Base-by-base conservation (phyloP, 306 rosid genomes). In the Canavalia gladiata region DNA sequence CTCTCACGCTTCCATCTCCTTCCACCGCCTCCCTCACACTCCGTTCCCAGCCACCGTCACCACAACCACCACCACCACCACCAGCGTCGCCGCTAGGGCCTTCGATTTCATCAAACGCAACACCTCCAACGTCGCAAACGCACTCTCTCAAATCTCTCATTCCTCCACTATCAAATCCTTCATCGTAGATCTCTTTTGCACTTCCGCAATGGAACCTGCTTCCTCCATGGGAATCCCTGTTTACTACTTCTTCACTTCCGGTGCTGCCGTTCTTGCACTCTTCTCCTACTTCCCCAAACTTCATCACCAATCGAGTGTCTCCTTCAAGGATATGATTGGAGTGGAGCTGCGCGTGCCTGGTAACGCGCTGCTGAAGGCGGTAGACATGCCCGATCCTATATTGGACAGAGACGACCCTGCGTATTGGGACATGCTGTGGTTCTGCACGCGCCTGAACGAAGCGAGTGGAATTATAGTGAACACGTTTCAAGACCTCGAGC, bases 221-320 rank as follows among this genome's bases (percentile, higher is more conserved):
- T 29, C 77, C 0, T 7, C 52, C 0, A 7, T 79, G 1, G 55
- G 25, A 31, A 79, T 84, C 28, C 84, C 87, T 0, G 81, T 79
- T 0, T 79, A 74, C 74, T 84, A 49, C 55, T 84, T 79, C 73
- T 49, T 84, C 81, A 39, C 84, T 1, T 84, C 84, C 1, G 81
- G 87, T 1, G 81, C 87, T 13, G 81, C 81, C 1, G 54, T 25
- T 18, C 68, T 84, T 2, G 34, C 87, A 0, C n/a, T 79, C 0
- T 67, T 0, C 34, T 66, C 68, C 29, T 79, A 79, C 29, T 74
- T 84, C 1, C 87, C 84, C 0, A 51, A 18, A 0, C 25, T 84
- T 12, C 87, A 84, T 10, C 0, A 39, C 0, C 5, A 46, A 3
- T 64, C 56, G 0, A 18, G 1, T 2, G 0, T 1, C 13, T 78